Evolutionary conservation across 768 basidiomycete species (phyloP).

Genomic region (Pleurotus cornucopiae): DNA sequence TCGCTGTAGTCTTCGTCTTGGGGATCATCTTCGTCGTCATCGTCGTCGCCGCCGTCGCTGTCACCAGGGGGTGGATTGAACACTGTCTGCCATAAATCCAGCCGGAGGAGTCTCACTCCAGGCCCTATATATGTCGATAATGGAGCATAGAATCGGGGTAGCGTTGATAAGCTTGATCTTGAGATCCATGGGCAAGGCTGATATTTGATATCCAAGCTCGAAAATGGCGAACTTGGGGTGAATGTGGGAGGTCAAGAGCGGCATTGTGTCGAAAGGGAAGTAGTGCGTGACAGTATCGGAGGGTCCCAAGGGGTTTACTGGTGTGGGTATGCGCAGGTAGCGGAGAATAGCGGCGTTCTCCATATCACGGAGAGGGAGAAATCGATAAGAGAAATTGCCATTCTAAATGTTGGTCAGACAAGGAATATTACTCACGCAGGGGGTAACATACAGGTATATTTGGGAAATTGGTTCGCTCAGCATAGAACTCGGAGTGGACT

Average conservation of each 20-base stretch:
- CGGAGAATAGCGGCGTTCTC: too few species aligned
- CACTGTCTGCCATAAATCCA: neutral
- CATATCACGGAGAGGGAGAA: neutral
- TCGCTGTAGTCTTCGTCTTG: neutral
- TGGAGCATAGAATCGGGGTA: neutral
- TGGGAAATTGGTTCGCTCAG: neutral
- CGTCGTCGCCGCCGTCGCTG: neutral
- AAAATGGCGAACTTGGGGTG: slow-evolving; percentile 16
- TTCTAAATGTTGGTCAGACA: neutral
- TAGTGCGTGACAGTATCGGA: slow-evolving; percentile 1
- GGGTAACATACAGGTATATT: neutral
- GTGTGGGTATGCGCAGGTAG: neutral
- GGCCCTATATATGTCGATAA: neutral
- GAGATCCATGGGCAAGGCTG: neutral
- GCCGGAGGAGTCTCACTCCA: neutral
- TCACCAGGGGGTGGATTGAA: neutral
- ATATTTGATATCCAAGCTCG: slow-evolving; percentile 15
- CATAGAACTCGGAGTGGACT: neutral
- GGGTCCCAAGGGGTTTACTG: neutral
- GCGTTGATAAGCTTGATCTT: neutral
- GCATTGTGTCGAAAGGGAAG: slow-evolving; percentile 12
- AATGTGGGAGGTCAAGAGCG: slow-evolving; percentile 12
- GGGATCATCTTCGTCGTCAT: neutral
- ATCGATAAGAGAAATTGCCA: neutral
- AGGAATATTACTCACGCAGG: neutral